These are phyloP conservation scores for Colletotrichum falcatum DNA, from an alignment of 2,329 filamentous ascomycete species.

Conservation along the genomic window DNA sequence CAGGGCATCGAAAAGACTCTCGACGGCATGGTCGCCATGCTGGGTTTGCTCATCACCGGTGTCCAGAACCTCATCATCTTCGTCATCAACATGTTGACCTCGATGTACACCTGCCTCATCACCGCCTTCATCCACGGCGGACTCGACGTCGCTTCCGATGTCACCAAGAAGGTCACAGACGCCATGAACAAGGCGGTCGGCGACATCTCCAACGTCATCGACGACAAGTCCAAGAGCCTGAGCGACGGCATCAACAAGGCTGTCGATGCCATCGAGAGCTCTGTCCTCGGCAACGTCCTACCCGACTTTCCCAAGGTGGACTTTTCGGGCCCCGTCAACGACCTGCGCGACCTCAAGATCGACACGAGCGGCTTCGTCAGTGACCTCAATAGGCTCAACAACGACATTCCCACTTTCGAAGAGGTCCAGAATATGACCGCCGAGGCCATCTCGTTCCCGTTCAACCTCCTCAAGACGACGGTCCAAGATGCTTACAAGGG, in stretches of 20 bases:
- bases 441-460: conserved; percentile 80
- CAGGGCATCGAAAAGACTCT: conserved; percentile 84
- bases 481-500: conserved; percentile 78
- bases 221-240: conserved; percentile 65
- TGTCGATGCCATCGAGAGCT: conserved; percentile 54
- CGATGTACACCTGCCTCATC: conserved; percentile 91
- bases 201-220: conserved; percentile 69
- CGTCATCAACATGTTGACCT: conserved; percentile 90
- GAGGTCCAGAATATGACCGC: conserved; percentile 87
- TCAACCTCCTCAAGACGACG: conserved; percentile 80
- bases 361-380: conserved; percentile 74
- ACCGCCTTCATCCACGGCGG: conserved; percentile 84
- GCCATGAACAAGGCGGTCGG: conserved; percentile 63
- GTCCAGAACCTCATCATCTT: conserved; percentile 92
- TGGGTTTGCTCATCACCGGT: conserved; percentile 82
- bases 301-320: conserved; percentile 67
- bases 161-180: conserved; percentile 65
- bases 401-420: conserved; percentile 83
- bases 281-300: conserved; percentile 63
- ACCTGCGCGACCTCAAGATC: conserved; percentile 78
- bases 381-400: conserved; percentile 78
- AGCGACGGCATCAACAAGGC: conserved; percentile 64
- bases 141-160: conserved; percentile 73
- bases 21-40: conserved; percentile 80
- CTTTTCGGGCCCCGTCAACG: conserved; percentile 71